phyloP scores from a whole-genome alignment of 768 basidiomycete genomes.

The Termitomyces bulborhizus region DNA sequence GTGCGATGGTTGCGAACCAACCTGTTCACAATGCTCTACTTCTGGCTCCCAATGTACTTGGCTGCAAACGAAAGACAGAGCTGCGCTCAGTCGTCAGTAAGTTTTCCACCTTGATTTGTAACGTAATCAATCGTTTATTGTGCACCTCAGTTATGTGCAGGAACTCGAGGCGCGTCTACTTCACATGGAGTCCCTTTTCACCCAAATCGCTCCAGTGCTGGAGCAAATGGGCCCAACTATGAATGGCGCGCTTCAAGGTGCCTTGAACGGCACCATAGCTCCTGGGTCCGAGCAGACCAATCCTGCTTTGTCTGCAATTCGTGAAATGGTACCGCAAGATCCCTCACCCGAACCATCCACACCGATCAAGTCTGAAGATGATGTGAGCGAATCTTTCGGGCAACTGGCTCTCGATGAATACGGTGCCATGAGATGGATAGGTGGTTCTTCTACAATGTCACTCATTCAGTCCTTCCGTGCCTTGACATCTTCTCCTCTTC shows the following conservation, averaged over 20 bases:
- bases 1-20: slow-evolving; percentile 84
- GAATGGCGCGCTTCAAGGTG: slow-evolving; percentile 29
- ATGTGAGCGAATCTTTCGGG: slow-evolving; percentile 80
- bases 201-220: slow-evolving; percentile 73
- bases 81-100: slow-evolving; percentile 84
- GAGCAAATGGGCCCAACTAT: slow-evolving; percentile 61
- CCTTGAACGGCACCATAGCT: slow-evolving; percentile 23
- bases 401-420: slow-evolving; percentile 87
- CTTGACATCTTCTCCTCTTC: slow-evolving; percentile 64
- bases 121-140: not conserved
- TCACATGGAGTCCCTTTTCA: slow-evolving; percentile 85
- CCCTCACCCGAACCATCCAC: slow-evolving; percentile 29
- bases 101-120: slow-evolving; percentile 23
- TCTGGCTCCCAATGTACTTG: slow-evolving; percentile 80
- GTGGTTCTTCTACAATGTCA: slow-evolving; percentile 88
- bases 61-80: slow-evolving; percentile 89
- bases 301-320: slow-evolving; percentile 28
- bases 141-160: slow-evolving; percentile 69
- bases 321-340: slow-evolving; percentile 30
- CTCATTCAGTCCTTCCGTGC: slow-evolving; percentile 84
- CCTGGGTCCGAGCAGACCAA: slow-evolving; percentile 31
- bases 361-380: slow-evolving; percentile 59
- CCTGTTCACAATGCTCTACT: slow-evolving; percentile 73
- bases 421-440: slow-evolving; percentile 89
- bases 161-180: slow-evolving; percentile 83